Conservation (phyloP, 495 filamentous ascomycete species). For the Penicillium cosmopolitanum region DNA sequence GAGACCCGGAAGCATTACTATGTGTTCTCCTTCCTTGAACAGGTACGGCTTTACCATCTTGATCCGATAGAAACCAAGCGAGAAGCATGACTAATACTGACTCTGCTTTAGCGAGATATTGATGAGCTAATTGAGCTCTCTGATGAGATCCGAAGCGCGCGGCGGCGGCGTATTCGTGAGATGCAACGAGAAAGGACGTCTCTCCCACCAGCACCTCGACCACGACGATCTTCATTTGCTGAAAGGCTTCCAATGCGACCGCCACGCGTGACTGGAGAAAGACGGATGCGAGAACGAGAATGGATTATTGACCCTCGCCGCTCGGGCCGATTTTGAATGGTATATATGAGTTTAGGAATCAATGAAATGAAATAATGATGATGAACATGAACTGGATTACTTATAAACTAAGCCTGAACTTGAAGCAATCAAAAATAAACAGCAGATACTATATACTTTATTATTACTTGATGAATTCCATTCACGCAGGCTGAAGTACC, state of each 20-base stretch:
- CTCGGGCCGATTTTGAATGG: conserved; percentile 1
- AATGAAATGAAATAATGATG: background rate
- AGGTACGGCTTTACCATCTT: conserved; percentile 53
- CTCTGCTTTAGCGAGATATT: conserved; percentile 74
- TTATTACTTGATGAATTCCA: too few relatives aligned
- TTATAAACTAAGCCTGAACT: too few relatives aligned
- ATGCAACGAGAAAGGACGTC: conserved; percentile 77
- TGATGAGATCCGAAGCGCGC: conserved; percentile 76
- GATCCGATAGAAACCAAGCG: background rate
- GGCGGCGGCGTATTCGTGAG: conserved; percentile 76
- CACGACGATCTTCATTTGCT: conserved; percentile 8
- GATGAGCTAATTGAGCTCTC: conserved; percentile 77
- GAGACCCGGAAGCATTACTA: conserved; percentile 91
- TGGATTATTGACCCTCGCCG: conserved; percentile 23
- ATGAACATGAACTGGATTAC: background rate
- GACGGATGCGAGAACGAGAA: conserved; percentile 28
- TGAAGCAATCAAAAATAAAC: too few relatives aligned
- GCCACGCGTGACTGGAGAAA: conserved; percentile 16
- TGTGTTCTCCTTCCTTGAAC: conserved; percentile 85
- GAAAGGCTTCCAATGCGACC: conserved; percentile 23
- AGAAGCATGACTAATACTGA: conserved; percentile 3
- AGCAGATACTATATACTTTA: too few relatives aligned
- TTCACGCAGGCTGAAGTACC: too few relatives aligned
- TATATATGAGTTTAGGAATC: background rate
- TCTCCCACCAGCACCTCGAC: conserved; percentile 28